phyloP scores from a whole-genome alignment of 352 stramenopile species.

The Pythium aristosporum region DNA sequence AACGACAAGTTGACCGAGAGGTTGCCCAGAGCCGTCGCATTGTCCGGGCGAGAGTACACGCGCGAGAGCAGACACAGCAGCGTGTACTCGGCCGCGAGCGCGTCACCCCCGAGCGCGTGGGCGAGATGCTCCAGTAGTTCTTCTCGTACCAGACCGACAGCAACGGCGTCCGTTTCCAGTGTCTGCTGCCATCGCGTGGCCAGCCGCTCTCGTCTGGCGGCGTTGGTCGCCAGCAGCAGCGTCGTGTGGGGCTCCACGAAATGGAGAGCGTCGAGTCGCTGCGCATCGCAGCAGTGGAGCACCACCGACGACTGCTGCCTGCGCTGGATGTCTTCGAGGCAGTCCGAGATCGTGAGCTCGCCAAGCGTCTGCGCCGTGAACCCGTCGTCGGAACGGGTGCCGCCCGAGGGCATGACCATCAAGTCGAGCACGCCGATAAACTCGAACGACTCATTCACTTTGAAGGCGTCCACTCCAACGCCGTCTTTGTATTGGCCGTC shows the following conservation, averaged over 20 bases:
- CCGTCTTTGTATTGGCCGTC: conserved; percentile 56
- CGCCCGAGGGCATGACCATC: conserved; percentile 36
- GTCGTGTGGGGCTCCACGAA: conserved; percentile 51
- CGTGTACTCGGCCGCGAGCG: conserved; percentile 65
- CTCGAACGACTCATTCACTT: conserved; percentile 84
- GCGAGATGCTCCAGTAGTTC: conserved; percentile 48
- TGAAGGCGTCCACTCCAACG: conserved; percentile 53
- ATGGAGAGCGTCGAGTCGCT: conserved; percentile 21
- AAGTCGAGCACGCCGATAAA: conserved; percentile 78
- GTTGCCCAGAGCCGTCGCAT: conserved; percentile 64
- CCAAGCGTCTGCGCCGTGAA: conserved; percentile 38
- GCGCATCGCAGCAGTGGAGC: conserved; percentile 59
- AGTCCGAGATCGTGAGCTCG: conserved; percentile 66
- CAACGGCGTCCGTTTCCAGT: conserved; percentile 13
- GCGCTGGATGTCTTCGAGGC: conserved; percentile 53
- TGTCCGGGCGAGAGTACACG: conserved; percentile 66
- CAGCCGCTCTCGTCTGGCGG: conserved; percentile 36
- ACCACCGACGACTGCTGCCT: conserved; percentile 51
- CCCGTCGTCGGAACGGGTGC: conserved; percentile 24
- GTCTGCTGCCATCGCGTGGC: conserved; percentile 31
- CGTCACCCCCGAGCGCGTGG: conserved; percentile 38
- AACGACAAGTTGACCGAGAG: conserved; percentile 69
- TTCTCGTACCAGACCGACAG: conserved; percentile 32
- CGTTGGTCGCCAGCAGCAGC: conserved; percentile 36
- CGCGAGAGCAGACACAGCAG: conserved; percentile 68